Evolutionary conservation across 2,329 filamentous ascomycete species (phyloP).

Genomic region (Colletotrichum salicis): DNA sequence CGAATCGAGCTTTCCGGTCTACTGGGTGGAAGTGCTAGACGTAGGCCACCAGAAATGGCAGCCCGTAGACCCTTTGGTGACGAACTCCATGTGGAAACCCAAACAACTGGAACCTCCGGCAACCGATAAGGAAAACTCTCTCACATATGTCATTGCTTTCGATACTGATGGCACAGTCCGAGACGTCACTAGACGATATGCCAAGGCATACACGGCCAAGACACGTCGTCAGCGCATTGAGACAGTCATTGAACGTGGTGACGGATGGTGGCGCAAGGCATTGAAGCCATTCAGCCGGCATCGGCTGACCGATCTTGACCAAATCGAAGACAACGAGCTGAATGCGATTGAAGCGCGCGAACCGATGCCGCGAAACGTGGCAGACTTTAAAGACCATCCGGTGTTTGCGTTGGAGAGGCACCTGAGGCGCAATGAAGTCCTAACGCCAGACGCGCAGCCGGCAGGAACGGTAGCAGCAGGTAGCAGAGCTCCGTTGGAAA

Average conservation of each 20-base stretch:
- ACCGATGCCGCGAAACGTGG: slow-evolving; percentile 85
- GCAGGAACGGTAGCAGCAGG: slow-evolving; percentile 83
- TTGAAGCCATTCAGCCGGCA: slow-evolving; percentile 59
- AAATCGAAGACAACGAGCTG: slow-evolving; percentile 85
- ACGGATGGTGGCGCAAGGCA: slow-evolving; percentile 64
- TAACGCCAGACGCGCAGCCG: slow-evolving; percentile 74
- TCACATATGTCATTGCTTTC: slow-evolving; percentile 88
- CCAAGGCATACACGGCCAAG: slow-evolving; percentile 90
- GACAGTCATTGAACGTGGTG: slow-evolving; percentile 56
- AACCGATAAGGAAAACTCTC: slow-evolving; percentile 77
- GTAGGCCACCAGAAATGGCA: slow-evolving; percentile 91
- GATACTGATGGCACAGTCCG: slow-evolving; percentile 80
- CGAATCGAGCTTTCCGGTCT: slow-evolving; percentile 84
- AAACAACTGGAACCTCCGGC: slow-evolving; percentile 84
- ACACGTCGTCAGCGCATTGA: slow-evolving; percentile 87
- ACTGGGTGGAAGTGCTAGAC: slow-evolving; percentile 95
- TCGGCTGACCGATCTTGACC: slow-evolving; percentile 73
- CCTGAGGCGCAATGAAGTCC: slow-evolving; percentile 82
- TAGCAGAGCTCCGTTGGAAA: slow-evolving; percentile 71
- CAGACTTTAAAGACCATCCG: slow-evolving; percentile 89
- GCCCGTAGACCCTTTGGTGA: slow-evolving; percentile 85
- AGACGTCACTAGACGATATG: slow-evolving; percentile 90
- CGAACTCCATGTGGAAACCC: slow-evolving; percentile 78
- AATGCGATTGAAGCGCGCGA: slow-evolving; percentile 77
- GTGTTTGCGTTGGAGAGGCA: slow-evolving; percentile 87